A percentile compares a stretch with the other conserved stretches of the same genome.
Conservation (phyloP, 192 early-diverging fungal genomes). For the Lobulomyces angularis region DNA sequence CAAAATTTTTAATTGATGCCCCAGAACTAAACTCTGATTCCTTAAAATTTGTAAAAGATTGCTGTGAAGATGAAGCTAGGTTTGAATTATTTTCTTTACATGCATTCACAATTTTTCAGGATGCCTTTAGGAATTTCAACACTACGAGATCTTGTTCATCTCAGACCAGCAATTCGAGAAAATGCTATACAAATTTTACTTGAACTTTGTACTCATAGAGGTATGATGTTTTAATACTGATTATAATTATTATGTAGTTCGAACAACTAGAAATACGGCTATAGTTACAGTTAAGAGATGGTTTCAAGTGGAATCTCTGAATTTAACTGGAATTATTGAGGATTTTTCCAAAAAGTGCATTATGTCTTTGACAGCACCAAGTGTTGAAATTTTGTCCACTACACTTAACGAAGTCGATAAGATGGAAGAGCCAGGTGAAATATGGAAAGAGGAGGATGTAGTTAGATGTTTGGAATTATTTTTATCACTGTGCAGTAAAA, state of each 20-base stretch:
- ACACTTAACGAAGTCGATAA: slow-evolving; percentile 9
- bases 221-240: slow-evolving; percentile 16
- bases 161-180: slow-evolving; percentile 41
- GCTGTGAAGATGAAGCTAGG: slow-evolving; percentile 52
- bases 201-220: slow-evolving; percentile 29
- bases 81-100: slow-evolving; percentile 9
- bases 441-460: slow-evolving; percentile 51
- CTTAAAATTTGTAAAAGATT: slow-evolving; percentile 43
- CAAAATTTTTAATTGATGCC: slow-evolving; percentile 63
- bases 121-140: slow-evolving; percentile 45
- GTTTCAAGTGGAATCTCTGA: no score
- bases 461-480: slow-evolving; percentile 57
- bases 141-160: slow-evolving; percentile 41
- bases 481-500: slow-evolving; percentile 63
- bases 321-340: no score
- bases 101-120: slow-evolving; percentile 8
- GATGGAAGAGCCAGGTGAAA: not conserved
- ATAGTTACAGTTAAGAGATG: slow-evolving; percentile 50
- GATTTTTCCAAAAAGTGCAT: no score
- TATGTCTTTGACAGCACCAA: slow-evolving; percentile 21
- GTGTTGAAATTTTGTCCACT: slow-evolving; percentile 35
- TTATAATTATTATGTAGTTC: slow-evolving; percentile 10
- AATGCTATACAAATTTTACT: slow-evolving; percentile 42
- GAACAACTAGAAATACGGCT: slow-evolving; percentile 38
- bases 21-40: slow-evolving; percentile 53